These are phyloP conservation scores for Alternaria triticina DNA, from an alignment of 2,329 filamentous ascomycete species.

Conservation along the genomic window DNA sequence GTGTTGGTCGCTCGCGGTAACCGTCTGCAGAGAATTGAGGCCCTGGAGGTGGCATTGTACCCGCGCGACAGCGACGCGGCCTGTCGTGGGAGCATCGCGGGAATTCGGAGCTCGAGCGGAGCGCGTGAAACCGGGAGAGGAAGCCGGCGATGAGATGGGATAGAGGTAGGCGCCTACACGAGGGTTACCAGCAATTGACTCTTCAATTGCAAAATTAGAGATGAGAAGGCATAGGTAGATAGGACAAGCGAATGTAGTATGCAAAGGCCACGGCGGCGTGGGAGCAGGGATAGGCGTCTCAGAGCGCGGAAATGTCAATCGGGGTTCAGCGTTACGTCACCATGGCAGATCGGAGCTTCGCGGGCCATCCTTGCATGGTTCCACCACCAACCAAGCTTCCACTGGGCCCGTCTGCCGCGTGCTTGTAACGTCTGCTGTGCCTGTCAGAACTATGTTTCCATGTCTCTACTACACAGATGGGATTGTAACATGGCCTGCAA, in stretches of 20 bases:
- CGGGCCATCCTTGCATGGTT: constrained; percentile 3
- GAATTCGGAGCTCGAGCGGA: constrained; percentile 4
- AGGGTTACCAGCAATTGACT: constrained; percentile 13
- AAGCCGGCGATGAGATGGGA: neutral
- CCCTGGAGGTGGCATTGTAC: constrained; percentile 25
- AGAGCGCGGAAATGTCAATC: constrained; percentile 25
- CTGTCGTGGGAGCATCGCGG: constrained; percentile 40
- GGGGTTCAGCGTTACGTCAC: constrained; percentile 24
- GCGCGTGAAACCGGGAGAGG: constrained; percentile 8
- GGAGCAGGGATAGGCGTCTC: neutral
- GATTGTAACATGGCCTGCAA: neutral
- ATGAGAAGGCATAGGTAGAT: constrained; percentile 1
- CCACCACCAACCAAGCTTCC: constrained; percentile 23
- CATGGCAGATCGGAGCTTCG: neutral
- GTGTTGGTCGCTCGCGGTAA: constrained; percentile 10
- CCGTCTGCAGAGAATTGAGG: constrained; percentile 19
- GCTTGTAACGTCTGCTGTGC: neutral
- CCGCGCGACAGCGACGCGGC: constrained; percentile 38
- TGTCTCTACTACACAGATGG: neutral
- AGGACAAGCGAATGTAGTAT: neutral
- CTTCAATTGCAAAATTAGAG: constrained; percentile 5
- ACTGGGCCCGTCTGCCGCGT: constrained; percentile 1
- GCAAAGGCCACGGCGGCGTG: neutral
- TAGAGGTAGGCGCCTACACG: neutral
- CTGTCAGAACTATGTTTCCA: neutral